Evolutionary conservation across 176 grass and related monocot genomes (phyloP), one percentile per base, ranked within the genome.

Genomic region (Miscanthus lutarioriparius): DNA sequence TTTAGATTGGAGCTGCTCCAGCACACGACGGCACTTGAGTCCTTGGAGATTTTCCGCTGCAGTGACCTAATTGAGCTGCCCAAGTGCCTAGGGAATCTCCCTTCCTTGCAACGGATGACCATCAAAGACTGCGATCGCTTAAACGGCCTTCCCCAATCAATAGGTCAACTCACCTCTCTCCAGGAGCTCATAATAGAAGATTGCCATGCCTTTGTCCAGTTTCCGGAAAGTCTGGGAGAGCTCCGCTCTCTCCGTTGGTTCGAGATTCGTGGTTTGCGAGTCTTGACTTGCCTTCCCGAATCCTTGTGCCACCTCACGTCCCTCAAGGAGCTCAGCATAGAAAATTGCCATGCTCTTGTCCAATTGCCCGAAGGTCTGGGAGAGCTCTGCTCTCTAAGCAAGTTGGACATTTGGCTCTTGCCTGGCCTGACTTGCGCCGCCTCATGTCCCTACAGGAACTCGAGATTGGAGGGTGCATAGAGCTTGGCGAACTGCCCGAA

Each of bases 41-140:
- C 51, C 5, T 20, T 54, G 19, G 6, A 7, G 6, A 54, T 54
- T 54, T 7, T 0, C 17, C 2, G 0, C 51, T 54, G 51, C 17
- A 7, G 6, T 54, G 5, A 54, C 17, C 17, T 54, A 54, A 20
- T 4, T 54, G 51, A 54, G 22, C 22, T 61, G 56, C 56, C 56
- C 8, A 8, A 23, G 19, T 61, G 3, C 7, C 22, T 56, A 58
- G 54, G 51, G 19, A 4, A 53, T 5, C 49, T 53, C 4, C 20
- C 4, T 14, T 53, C 15, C 49, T 16, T 19, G 1, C 16, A 20
- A 19, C 4, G 4, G 51, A 54, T 53, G 49, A 0, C 0, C 0
- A 53, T 56, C 0, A 0, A 0, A 2, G 5, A 2, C 19, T 56
- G 51, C 5, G 0, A 15, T 8, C 4, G 0, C 17, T 20, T 56